Conservation (phyloP, 148 eudicot species). For the Silene conica region DNA sequence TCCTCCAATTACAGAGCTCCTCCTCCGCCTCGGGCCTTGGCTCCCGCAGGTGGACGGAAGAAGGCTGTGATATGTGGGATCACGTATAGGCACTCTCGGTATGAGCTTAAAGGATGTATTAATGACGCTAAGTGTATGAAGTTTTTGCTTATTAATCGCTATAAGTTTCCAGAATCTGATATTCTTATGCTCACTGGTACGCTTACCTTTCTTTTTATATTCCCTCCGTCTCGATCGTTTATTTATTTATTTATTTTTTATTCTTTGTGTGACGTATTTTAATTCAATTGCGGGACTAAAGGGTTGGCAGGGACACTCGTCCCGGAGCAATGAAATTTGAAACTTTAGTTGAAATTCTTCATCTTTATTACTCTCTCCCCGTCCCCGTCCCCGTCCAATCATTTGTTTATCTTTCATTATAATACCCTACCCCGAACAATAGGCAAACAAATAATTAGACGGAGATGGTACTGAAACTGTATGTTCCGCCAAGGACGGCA, state of each 20-base stretch:
- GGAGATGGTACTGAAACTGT: too few species aligned
- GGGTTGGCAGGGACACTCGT: too few species aligned
- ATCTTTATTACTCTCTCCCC: too few species aligned
- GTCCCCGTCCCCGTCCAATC: too few species aligned
- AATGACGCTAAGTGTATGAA: slow-evolving; percentile 96
- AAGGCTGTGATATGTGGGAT: slow-evolving; percentile 89
- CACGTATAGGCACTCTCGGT: slow-evolving; percentile 48
- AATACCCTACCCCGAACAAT: too few species aligned
- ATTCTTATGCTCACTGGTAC: slow-evolving; percentile 90
- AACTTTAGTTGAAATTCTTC: too few species aligned
- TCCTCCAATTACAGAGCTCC: slow-evolving; percentile 11
- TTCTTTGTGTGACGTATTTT: background rate
- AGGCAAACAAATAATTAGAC: too few species aligned
- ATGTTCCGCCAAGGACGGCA: too few species aligned
- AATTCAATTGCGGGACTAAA: too few species aligned
- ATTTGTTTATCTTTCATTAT: too few species aligned
- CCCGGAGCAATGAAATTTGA: too few species aligned
- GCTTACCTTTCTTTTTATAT: background rate
- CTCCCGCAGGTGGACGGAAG: slow-evolving; percentile 49
- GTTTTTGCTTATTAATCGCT: slow-evolving; percentile 51
- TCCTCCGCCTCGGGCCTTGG: slow-evolving; percentile 26
- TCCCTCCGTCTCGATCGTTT: background rate
- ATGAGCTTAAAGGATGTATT: slow-evolving; percentile 83
- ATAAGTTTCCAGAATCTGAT: slow-evolving; percentile 51
- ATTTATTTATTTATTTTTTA: background rate